Conservation (phyloP, 192 early-diverging fungal genomes). For the Phlyctochytrium arcticum region DNA sequence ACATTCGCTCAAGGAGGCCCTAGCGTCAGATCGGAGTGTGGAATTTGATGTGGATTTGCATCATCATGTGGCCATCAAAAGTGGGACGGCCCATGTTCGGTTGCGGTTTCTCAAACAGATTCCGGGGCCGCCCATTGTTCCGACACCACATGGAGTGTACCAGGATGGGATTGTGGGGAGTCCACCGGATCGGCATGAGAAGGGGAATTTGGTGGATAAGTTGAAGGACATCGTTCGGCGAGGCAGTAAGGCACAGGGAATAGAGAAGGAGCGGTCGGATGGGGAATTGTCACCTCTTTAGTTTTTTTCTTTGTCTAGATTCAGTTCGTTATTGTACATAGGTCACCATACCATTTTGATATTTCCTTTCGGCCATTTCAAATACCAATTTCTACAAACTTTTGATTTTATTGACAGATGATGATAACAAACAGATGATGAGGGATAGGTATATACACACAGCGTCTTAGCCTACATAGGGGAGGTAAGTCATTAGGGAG, state of each 20-base stretch:
- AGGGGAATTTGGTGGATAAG: constrained; percentile 11
- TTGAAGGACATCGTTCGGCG: constrained; percentile 10
- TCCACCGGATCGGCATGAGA: constrained; percentile 6
- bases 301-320: too few species aligned
- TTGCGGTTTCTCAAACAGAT: constrained; percentile 4
- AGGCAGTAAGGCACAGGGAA: neutral
- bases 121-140: constrained; percentile 15
- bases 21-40: neutral
- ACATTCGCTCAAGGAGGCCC: constrained; percentile 1
- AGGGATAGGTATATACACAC: too few species aligned
- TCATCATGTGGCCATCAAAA: neutral
- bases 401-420: too few species aligned
- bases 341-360: too few species aligned
- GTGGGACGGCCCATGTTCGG: constrained; percentile 4
- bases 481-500: too few species aligned
- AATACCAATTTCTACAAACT: too few species aligned
- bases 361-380: too few species aligned
- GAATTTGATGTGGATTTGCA: constrained; percentile 23
- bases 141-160: constrained; percentile 15
- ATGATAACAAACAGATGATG: too few species aligned
- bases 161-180: neutral
- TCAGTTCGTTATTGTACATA: too few species aligned
- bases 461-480: too few species aligned
- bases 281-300: too few species aligned
- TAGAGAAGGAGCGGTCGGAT: too few species aligned